A percentile compares a stretch with the other conserved stretches of the same genome.
Conservation (phyloP, 306 rosid genomes). For the Fragaria vesca region DNA sequence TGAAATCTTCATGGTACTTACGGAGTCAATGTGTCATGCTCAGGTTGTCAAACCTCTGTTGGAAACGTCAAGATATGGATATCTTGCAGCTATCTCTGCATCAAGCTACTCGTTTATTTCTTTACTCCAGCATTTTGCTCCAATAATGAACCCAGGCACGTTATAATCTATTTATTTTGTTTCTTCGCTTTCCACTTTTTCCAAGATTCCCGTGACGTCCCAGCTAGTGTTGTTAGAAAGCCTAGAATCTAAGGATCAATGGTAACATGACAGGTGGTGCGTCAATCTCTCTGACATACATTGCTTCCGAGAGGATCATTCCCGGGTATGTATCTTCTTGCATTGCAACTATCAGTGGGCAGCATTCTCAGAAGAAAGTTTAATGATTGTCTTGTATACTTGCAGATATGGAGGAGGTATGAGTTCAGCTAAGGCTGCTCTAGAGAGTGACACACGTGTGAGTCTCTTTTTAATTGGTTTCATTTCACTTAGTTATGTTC, state of each 20-base stretch:
- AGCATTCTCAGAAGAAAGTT: slow-evolving; percentile 2
- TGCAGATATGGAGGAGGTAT: slow-evolving; percentile 95
- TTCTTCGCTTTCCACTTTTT: not conserved
- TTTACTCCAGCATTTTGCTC: slow-evolving; percentile 80
- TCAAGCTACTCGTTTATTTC: slow-evolving; percentile 95
- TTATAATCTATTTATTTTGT: slow-evolving; percentile 14
- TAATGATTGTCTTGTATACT: not conserved
- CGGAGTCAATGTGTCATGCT: not conserved
- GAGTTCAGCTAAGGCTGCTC: slow-evolving; percentile 97
- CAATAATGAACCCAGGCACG: slow-evolving; percentile 83
- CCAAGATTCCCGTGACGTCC: not conserved
- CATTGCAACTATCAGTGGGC: not conserved
- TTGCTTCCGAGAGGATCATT: slow-evolving; percentile 94
- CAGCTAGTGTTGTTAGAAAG: not conserved
- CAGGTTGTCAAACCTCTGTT: slow-evolving; percentile 85
- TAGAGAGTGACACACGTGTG: slow-evolving; percentile 94
- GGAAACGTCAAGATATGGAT: slow-evolving; percentile 96
- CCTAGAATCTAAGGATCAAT: slow-evolving; percentile 14
- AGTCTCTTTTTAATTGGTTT: slow-evolving; percentile 20
- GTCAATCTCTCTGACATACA: slow-evolving; percentile 89
- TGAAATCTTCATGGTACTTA: not conserved
- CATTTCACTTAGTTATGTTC: not conserved
- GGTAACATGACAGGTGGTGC: slow-evolving; percentile 65
- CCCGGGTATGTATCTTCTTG: slow-evolving; percentile 61
- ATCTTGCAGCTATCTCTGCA: slow-evolving; percentile 94